These are phyloP conservation scores for Botrytis medusae DNA, from an alignment of 2,329 filamentous ascomycete genomes.

Conservation along the genomic window DNA sequence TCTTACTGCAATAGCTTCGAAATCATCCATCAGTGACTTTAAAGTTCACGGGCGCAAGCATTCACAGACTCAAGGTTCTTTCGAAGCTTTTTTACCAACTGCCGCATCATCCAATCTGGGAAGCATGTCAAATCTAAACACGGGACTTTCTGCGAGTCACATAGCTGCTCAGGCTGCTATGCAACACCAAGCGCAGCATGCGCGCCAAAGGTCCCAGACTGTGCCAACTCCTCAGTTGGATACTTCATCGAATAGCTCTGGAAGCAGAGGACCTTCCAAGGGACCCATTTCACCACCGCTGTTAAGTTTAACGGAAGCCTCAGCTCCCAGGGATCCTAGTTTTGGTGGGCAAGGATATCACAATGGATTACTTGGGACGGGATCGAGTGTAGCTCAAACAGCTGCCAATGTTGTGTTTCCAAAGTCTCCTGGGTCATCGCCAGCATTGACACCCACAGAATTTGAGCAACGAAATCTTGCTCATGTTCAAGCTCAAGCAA, in stretches of 20 bases:
- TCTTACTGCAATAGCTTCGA: constrained; percentile 45
- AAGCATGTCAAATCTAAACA: constrained; percentile 40
- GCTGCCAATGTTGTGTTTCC: constrained; percentile 72
- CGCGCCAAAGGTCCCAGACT: constrained; percentile 71
- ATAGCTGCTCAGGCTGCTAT: constrained; percentile 79
- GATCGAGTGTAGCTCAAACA: constrained; percentile 65
- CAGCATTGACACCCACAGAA: constrained; percentile 40
- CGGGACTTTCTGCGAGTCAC: constrained; percentile 62
- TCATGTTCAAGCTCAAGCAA: constrained; percentile 9
- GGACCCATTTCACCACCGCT: constrained; percentile 61
- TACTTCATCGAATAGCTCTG: constrained; percentile 28
- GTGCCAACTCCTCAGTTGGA: constrained; percentile 54
- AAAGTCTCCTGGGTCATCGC: constrained; percentile 48
- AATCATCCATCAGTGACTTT: constrained; percentile 38
- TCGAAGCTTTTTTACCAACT: constrained; percentile 71
- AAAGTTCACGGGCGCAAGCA: constrained; percentile 60
- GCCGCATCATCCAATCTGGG: constrained; percentile 43
- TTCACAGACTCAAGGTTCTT: constrained; percentile 73
- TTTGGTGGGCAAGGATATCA: constrained; percentile 54
- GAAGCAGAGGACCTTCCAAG: constrained; percentile 36
- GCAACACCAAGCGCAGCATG: constrained; percentile 53
- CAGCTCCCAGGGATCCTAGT: constrained; percentile 56
- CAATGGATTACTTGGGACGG: constrained; percentile 61
- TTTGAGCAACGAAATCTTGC: constrained; percentile 32
- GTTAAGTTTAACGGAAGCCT: constrained; percentile 64